Evolutionary conservation across 192 early-diverging fungal species (phyloP), one percentile per base, ranked within the genome.

Genomic region (Linnemannia hyalina): DNA sequence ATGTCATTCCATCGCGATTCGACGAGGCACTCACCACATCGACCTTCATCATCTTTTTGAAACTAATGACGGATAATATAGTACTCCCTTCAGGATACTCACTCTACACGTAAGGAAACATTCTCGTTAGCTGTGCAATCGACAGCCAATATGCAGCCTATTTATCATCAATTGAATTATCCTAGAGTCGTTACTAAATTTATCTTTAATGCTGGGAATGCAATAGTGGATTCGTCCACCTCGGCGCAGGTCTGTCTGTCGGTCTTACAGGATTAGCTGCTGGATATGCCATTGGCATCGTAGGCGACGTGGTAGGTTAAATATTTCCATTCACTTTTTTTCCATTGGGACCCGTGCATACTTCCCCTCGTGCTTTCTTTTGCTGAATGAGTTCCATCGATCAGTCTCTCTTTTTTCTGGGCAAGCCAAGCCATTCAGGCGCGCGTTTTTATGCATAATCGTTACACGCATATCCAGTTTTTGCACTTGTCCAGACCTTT

Each of bases 221-320:
- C 44, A 93, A 88, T 88, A 94, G 95, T 68, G 97, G 96, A 2
- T 97, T 98, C 87, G 92, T 99, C 74, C 97, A 98, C 77, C 89
- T 99, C 52, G 99, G 94, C 32, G 97, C 98, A 63, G 99, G 99
- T 57, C 90, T 99, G 38, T 93, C 93, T 36, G 97, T 98, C 73
- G 99, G 99, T 68, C 90, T 99, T 80, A 91, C 94, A 36, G 97
- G 98, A 35, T 83, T 99, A 75, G 98, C 97, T 44, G 99, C 98
- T 49, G 99, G 99, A 70, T 98, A 96, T 88, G 95, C 97, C 68
- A 97, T 99, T 88, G 99, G 99, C 71, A 92, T 98, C 73, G 97
- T 98, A 54, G 99, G 99, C 84, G 99, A 99, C 81, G 95, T 96
- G 83, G 97, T 88, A 85, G 73, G 89, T 89, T 9, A 26, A 76